Conservation (phyloP, 331 rosid species). For the Malus hybrid region DNA sequence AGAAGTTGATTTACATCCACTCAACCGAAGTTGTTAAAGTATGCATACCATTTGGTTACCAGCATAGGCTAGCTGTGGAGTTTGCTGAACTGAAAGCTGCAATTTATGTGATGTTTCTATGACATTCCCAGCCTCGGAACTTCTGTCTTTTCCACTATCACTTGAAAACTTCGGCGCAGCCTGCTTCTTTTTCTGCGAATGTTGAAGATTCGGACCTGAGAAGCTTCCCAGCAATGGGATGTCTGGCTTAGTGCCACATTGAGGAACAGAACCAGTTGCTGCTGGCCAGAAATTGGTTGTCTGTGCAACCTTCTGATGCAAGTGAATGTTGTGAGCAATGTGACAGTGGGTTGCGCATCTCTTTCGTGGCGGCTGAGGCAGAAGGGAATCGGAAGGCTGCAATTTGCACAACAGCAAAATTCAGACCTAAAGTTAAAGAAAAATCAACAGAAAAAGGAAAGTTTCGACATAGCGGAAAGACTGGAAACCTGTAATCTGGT, state of each 20-base stretch:
- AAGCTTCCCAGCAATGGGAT: conserved; percentile 30
- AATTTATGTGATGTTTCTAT: conserved; percentile 29
- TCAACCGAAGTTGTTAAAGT: conserved; percentile 1
- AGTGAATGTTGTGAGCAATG: conserved; percentile 59
- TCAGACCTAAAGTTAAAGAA: background rate
- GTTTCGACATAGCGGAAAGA: background rate
- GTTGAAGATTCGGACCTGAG: conserved; percentile 17
- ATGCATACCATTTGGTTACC: conserved; percentile 42
- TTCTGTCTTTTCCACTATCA: conserved; percentile 21
- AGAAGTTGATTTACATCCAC: background rate
- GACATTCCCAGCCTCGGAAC: conserved; percentile 18
- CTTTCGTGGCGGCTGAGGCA: conserved; percentile 34
- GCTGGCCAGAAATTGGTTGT: conserved; percentile 22
- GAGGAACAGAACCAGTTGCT: conserved; percentile 29
- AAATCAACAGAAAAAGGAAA: background rate
- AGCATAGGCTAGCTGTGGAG: conserved; percentile 29
- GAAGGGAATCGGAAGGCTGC: conserved; percentile 37
- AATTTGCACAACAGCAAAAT: conserved; percentile 12
- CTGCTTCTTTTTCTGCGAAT: conserved; percentile 15
- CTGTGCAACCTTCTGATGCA: conserved; percentile 43
- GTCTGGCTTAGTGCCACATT: conserved; percentile 30
- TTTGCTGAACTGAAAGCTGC: conserved; percentile 33
- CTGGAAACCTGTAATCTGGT: conserved; percentile 32
- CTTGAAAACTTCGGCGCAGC: conserved; percentile 17
- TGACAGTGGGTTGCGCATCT: conserved; percentile 60